Conservation (phyloP, 768 basidiomycete species). For the Gautieria morchelliformis region DNA sequence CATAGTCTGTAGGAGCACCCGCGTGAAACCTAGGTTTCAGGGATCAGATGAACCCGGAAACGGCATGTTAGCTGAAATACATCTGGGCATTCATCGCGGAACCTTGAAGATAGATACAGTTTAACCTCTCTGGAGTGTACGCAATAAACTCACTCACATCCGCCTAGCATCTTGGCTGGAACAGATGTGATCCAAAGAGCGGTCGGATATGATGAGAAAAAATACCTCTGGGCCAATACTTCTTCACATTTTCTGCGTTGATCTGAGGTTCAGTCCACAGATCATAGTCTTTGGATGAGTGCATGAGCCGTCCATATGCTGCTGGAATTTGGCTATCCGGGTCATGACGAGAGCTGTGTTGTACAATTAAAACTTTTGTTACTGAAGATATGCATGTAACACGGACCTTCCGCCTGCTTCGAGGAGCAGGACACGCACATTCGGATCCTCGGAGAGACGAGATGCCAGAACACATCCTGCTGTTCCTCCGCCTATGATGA, state of each 20-base stretch:
- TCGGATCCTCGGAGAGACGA: conserved; percentile 46
- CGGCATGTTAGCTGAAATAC: conserved; percentile 14
- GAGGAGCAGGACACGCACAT: conserved; percentile 42
- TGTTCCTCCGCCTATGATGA: conserved; percentile 38
- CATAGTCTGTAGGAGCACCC: conserved; percentile 58
- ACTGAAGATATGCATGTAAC: background rate
- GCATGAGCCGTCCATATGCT: conserved; percentile 32
- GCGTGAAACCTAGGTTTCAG: conserved; percentile 33
- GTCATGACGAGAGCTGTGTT: conserved; percentile 34
- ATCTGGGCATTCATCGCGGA: conserved; percentile 57
- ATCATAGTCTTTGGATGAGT: conserved; percentile 36
- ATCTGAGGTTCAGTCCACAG: conserved; percentile 49
- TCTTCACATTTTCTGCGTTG: conserved; percentile 34
- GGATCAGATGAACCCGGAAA: background rate
- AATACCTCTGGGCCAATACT: conserved; percentile 61
- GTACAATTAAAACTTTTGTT: background rate
- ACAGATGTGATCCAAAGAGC: background rate
- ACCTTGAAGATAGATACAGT: conserved; percentile 51
- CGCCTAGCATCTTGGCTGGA: conserved; percentile 58
- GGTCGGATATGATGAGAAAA: background rate
- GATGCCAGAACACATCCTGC: conserved; percentile 54
- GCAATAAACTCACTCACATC: conserved; percentile 39
- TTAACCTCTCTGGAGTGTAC: background rate
- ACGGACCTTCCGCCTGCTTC: conserved; percentile 54
- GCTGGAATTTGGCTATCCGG: conserved; percentile 34